Base-by-base conservation (phyloP, 768 basidiomycete genomes). In the Boletus edulis region DNA sequence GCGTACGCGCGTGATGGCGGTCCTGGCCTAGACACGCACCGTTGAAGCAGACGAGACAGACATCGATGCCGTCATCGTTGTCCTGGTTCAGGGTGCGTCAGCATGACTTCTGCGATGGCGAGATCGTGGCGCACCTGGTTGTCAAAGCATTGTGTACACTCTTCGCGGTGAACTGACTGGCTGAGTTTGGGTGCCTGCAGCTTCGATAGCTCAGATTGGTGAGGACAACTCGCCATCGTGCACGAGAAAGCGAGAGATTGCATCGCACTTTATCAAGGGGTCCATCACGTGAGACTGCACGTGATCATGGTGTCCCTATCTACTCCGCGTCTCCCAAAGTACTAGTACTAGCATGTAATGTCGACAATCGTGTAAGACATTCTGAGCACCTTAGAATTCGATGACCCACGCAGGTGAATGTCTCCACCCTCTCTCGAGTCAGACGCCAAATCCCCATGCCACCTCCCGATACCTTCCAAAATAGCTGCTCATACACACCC, bases 71-170 rank as follows among this genome's bases (percentile, higher is more conserved):
- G 13, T 77, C 71, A 0, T 85, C 78, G 4, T 74, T 72, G 67
- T 94, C 93, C 89, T 94, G 62, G 9, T 37, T 22, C 41, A 34
- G 20, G 24, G 20, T 15, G 29, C 29, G 18, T 54, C 45, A 48
- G 50, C 52, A 41, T 18, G 14, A 17, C n/a, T 1, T 6, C 39
- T 15, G 41, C 37, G 53, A 62, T 54, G 34, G 38, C 9, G 12
- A 24, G 52, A 58, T 59, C 54, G 47, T 3, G 1, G 47, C 68
- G 41, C 20, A 87, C 93, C 83, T 98, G 95, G 64, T 83, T 84
- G 71, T 98, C 95, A 68, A 98, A 99, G 67, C 96, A 99, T 55
- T 95, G 94, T 0, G 95, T 97, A 66, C 96, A 99, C 71, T 98
- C 95, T 72, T 97, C 93, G 9, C 94, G 76, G 62, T 94, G 86